These are phyloP conservation scores for Closterium sp. DNA, from an alignment of 139 green algal species.

Conservation along the genomic window DNA sequence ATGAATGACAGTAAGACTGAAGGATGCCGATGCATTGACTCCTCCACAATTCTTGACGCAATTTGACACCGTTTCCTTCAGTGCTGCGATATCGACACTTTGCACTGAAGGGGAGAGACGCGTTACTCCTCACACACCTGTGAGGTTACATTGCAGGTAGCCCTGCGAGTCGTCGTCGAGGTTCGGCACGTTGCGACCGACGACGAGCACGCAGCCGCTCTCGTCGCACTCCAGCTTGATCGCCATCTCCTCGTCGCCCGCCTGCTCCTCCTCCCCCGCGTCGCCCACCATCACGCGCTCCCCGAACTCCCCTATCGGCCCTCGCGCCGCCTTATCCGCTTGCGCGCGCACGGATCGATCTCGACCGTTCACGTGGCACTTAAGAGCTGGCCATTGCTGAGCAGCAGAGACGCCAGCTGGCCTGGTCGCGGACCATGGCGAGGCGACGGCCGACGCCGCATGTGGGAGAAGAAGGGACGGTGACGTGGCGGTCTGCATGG, in stretches of 20 bases:
- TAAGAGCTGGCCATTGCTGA: background rate
- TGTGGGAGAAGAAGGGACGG: background rate
- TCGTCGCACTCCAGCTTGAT: constrained; percentile 45
- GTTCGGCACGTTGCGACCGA: constrained; percentile 5
- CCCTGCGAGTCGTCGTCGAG: constrained; percentile 8
- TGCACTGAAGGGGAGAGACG: too few species aligned
- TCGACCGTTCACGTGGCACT: background rate
- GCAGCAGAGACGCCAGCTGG: background rate
- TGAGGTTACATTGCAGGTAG: constrained; percentile 25
- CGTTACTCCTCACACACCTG: background rate
- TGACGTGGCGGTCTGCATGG: background rate
- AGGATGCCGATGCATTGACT: too few species aligned
- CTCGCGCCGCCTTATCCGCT: background rate
- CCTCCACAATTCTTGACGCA: too few species aligned
- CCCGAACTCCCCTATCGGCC: constrained; percentile 5
- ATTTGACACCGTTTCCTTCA: too few species aligned
- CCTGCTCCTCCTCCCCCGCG: constrained; percentile 7
- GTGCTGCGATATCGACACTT: too few species aligned
- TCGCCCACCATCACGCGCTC: constrained; percentile 25
- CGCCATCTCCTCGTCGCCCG: constrained; percentile 14
- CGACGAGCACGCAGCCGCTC: constrained; percentile 31
- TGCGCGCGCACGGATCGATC: background rate
- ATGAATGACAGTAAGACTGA: too few species aligned
- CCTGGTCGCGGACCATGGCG: background rate
- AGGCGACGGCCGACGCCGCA: background rate